These are phyloP conservation scores for Heliamphora exappendiculata DNA, from an alignment of 148 eudicot genomes.

Conservation along the genomic window DNA sequence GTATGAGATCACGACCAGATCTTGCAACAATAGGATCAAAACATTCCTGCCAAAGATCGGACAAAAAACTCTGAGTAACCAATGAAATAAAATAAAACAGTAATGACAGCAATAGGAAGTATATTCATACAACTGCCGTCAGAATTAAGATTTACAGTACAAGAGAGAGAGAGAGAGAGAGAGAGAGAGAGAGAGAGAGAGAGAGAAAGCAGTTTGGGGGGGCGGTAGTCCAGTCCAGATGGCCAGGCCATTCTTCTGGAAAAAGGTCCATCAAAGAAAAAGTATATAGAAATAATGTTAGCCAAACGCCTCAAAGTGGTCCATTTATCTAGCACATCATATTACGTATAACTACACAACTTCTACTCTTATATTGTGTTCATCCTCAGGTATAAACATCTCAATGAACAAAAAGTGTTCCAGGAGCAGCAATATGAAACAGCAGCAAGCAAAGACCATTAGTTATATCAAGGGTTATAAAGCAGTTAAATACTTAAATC, in stretches of 20 bases:
- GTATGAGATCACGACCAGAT: slow-evolving; percentile 87
- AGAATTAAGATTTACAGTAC: background rate
- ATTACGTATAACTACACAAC: background rate
- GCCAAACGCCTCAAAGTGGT: background rate
- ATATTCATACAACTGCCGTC: background rate
- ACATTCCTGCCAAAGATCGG: slow-evolving; percentile 54
- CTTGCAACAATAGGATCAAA: slow-evolving; percentile 83
- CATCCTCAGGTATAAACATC: background rate
- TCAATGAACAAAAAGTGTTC: background rate
- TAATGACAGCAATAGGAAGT: background rate
- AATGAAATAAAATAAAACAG: background rate
- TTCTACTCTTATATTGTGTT: background rate
- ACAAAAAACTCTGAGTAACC: background rate
- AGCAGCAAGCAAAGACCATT: background rate
- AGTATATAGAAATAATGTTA: background rate
- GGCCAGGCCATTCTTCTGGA: too few species aligned
- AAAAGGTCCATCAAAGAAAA: background rate
- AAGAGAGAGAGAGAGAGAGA: background rate
- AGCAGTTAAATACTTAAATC: background rate
- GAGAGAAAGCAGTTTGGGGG: too few species aligned
- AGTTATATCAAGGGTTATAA: background rate
- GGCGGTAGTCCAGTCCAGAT: too few species aligned
- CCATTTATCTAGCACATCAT: background rate
- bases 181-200: background rate
- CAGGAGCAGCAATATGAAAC: background rate